Percentiles rank a stretch among this genome's conserved stretches.
phyloP scores from a whole-genome alignment of 495 filamentous ascomycete genomes.

The Collariella sp. region DNA sequence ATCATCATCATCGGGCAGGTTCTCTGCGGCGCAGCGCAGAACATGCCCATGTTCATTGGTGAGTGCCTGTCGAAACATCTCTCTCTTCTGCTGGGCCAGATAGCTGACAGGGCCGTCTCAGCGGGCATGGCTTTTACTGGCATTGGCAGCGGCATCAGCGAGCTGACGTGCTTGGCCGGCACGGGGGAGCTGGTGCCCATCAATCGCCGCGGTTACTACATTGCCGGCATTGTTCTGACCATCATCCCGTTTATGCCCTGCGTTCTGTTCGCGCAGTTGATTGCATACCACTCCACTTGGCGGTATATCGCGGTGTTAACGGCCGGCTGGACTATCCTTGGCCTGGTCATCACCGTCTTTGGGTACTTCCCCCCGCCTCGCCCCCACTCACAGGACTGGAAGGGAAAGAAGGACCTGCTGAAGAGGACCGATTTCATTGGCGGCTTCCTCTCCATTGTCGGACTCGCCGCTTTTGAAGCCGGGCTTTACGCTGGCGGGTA shows the following conservation, averaged over 20 bases:
- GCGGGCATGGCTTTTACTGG: conserved; percentile 18
- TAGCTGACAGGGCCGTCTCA: neutral
- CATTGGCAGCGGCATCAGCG: conserved; percentile 13
- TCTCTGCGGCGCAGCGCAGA: conserved; percentile 52
- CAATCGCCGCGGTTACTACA: conserved; percentile 57
- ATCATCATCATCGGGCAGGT: conserved; percentile 60
- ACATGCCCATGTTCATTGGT: conserved; percentile 65
- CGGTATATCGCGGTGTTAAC: conserved; percentile 56
- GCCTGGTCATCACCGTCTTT: conserved; percentile 49
- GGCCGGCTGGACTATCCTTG: conserved; percentile 52
- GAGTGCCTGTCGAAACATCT: conserved; percentile 8
- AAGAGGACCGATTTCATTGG: conserved; percentile 57
- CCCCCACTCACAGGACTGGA: conserved; percentile 44
- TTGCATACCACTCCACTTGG: conserved; percentile 52
- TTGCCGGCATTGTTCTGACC: conserved; percentile 57
- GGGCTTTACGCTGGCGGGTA: conserved; percentile 64
- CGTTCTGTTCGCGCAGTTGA: conserved; percentile 62
- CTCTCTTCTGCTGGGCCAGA: neutral
- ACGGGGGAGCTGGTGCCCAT: conserved; percentile 64
- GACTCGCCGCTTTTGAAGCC: conserved; percentile 57
- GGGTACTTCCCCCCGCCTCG: conserved; percentile 63
- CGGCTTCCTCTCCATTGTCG: conserved; percentile 56
- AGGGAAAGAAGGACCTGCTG: conserved; percentile 42
- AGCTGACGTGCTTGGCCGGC: conserved; percentile 33
- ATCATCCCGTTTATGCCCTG: conserved; percentile 62